Evolutionary conservation across 352 stramenopile species (phyloP).

Genomic region (Phytophthora pini): DNA sequence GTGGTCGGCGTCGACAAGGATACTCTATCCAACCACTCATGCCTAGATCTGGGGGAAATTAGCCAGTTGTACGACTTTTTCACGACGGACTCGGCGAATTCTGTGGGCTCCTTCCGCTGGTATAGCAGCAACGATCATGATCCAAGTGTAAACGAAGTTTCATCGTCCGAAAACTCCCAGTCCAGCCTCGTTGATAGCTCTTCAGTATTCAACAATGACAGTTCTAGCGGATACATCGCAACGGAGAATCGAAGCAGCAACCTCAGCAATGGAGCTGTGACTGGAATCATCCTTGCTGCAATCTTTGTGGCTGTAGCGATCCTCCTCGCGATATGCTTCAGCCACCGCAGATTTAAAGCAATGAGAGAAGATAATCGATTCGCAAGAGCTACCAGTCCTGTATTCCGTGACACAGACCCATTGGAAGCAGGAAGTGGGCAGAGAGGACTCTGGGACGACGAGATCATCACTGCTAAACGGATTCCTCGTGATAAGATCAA

Average conservation of each 20-base stretch:
- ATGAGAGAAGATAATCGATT: background rate
- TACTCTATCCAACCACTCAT: background rate
- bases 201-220: background rate
- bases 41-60: background rate
- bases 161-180: background rate
- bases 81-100: constrained; percentile 2
- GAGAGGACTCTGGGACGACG: constrained; percentile 23
- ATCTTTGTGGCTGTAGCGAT: background rate
- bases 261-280: background rate
- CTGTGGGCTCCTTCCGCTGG: background rate
- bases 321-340: background rate
- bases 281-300: background rate
- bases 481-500: constrained; percentile 37
- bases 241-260: background rate
- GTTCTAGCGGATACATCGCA: background rate
- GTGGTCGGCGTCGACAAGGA: background rate
- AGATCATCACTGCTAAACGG: constrained; percentile 22
- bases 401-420: background rate
- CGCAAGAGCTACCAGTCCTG: background rate
- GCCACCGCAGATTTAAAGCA: background rate
- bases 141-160: background rate
- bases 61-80: constrained; percentile 8
- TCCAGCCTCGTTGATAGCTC: background rate
- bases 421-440: background rate
- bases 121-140: constrained; percentile 2